Evolutionary conservation across 2,329 filamentous ascomycete species (phyloP), one percentile per base, ranked within the genome.

Genomic region (Coniochaeta ligniaria): DNA sequence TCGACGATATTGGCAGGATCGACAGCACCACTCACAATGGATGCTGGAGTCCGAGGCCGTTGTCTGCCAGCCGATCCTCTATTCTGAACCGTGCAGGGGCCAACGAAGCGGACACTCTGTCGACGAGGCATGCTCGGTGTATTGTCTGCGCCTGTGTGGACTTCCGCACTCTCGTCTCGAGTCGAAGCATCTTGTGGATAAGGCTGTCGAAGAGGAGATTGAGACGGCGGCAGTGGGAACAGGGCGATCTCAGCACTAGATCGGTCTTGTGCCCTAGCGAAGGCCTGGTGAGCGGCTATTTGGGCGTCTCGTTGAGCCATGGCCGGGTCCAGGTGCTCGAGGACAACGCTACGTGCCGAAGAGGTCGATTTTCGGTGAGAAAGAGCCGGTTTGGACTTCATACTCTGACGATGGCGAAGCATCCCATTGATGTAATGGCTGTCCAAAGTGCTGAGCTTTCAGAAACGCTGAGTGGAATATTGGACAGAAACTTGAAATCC

Each of bases 271-370:
- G 82, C 81, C 62, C 81, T 77, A 7, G 75, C 70, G 68, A 83
- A 90, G 1, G 87, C 88, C 66, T 86, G 75, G 36, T 77, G 74
- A 8, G 87, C 87, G 24, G 87, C 87, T 43, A 82, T 78, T 43
- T 84, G 80, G 8, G 87, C 87, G 70, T 89, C 83, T 59, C 83
- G 76, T 57, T 82, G 78, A 2, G 82, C 81, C 3, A 74, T 70
- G 12, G 71, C 72, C 1, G 80, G 79, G 64, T 79, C 74, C 52
- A 85, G 81, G 58, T 79, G 74, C 57, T 82, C 76, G 22, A 82
- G 71, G 61, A 75, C 72, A 22, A 78, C 74, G 33, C 77, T 76
- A 57, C 76, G 76, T 33, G 77, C 72, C 36, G 81, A 82, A 61
- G 74, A 77, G n/a, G 76, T 76, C 7, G 83, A 85, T 67, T 83